Evolutionary conservation across 441 rosid genomes (phyloP).

Genomic region (Erodium trifolium): DNA sequence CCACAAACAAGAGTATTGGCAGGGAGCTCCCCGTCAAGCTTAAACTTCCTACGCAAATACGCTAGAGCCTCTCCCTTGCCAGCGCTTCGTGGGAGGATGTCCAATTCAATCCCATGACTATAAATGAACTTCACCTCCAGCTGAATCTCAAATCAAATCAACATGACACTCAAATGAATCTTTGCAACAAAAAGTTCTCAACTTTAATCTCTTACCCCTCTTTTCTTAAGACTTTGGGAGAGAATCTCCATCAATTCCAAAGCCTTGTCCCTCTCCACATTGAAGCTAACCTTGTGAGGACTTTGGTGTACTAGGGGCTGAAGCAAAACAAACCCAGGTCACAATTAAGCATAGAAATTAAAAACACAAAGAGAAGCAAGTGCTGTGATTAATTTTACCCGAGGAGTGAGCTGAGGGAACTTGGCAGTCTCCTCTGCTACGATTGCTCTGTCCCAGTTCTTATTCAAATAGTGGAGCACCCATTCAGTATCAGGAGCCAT

Average conservation of each 20-base stretch:
- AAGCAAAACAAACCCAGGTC: slow-evolving; percentile 16
- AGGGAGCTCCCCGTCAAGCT: slow-evolving; percentile 55
- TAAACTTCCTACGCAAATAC: slow-evolving; percentile 67
- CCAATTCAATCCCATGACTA: slow-evolving; percentile 94
- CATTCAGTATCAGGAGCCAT: slow-evolving; percentile 85
- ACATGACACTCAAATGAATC: not conserved
- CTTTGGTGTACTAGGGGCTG: slow-evolving; percentile 77
- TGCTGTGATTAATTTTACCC: slow-evolving; percentile 29
- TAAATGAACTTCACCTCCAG: slow-evolving; percentile 87
- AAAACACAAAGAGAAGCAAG: not conserved
- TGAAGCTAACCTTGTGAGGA: slow-evolving; percentile 80
- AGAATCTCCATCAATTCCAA: slow-evolving; percentile 42
- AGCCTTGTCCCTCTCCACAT: slow-evolving; percentile 64
- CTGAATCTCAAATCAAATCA: slow-evolving; percentile 28
- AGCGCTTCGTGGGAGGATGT: slow-evolving; percentile 88
- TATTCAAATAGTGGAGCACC: slow-evolving; percentile 50
- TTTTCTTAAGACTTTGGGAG: slow-evolving; percentile 40
- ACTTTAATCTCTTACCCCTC: slow-evolving; percentile 37
- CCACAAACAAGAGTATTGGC: slow-evolving; percentile 77
- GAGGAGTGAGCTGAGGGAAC: slow-evolving; percentile 67
- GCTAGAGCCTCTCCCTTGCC: slow-evolving; percentile 98
- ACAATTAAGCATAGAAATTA: not conserved
- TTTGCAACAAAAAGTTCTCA: not conserved
- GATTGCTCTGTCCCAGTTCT: slow-evolving; percentile 61
- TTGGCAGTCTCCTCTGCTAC: slow-evolving; percentile 65